Base-by-base conservation (phyloP, 306 rosid species). In the Cucurbita maxima region DNA sequence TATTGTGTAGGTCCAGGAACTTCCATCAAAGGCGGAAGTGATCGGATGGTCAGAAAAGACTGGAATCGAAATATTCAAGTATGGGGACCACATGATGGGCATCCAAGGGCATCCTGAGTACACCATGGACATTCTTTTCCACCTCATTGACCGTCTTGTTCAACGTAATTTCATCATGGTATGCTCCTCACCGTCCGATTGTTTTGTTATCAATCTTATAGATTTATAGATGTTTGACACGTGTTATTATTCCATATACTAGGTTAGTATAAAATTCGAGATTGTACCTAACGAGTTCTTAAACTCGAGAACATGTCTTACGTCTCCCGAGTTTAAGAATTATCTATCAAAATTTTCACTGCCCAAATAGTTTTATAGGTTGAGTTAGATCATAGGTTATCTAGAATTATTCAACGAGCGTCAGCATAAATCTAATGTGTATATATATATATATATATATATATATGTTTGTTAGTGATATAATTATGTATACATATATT, bases 51-150 rank as follows among this genome's bases (percentile, higher is more conserved):
- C 98, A 0, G 96, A 94, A 5, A 89, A 87, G 83, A 86, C 92
- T 0, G 86, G 83, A n/a, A 79, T 90, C 38, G 98, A 94, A 73
- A 86, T 90, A 85, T 94, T 90, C 57, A 83, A 40, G 77, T 81
- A 79, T 57, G 96, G 89, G 22, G 90, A 94, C 18, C 87, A 90
- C 82, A 85, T 94, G 0, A 75, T 94, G 88, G 94, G 98, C 30
- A 94, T 90, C 76, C 98, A 94, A 73, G 98, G 98, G 11, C 98
- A 94, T 80, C 98, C 98, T n/a, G 98, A 94, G 75, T 94, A 87
- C 83, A 82, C 81, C 71, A 54, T 75, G 59, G 98, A 93, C 80
- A 88, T 93, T 52, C 88, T 93, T 40, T 72, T 83, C 0, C 85
- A 90, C 75, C 92, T 90, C 11, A 82, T 88, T 61, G 92, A 93